phyloP scores from a whole-genome alignment of 768 basidiomycete genomes.

The Phaffia tasmanica region DNA sequence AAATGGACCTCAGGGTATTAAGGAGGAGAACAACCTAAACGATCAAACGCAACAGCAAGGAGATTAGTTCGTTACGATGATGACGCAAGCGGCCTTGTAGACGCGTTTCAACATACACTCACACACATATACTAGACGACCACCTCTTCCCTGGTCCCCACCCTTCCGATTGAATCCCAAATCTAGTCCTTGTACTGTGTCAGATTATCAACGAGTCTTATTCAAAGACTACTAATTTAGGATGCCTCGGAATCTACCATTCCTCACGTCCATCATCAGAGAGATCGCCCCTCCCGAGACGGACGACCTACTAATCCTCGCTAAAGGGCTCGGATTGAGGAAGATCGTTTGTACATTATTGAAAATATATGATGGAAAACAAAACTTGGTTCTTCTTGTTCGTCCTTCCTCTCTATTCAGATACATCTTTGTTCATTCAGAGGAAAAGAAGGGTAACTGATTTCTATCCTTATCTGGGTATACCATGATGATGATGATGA shows the following conservation, averaged over 20 bases:
- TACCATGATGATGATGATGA: not conserved
- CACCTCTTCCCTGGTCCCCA: too few species aligned
- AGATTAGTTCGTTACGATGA: too few species aligned
- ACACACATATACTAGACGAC: too few species aligned
- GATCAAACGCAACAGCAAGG: too few species aligned
- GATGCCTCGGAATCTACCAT: not conserved
- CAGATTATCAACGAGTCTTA: too few species aligned
- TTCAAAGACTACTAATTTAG: too few species aligned
- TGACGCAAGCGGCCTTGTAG: too few species aligned
- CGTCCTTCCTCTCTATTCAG: slow-evolving; percentile 38
- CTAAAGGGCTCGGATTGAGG: slow-evolving; percentile 80
- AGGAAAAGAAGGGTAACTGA: slow-evolving; percentile 43
- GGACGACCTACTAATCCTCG: slow-evolving; percentile 53
- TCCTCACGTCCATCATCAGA: slow-evolving; percentile 33
- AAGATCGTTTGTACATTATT: slow-evolving; percentile 72
- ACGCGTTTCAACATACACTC: too few species aligned
- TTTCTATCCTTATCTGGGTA: not conserved
- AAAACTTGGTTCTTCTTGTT: slow-evolving; percentile 65
- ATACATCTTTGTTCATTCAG: not conserved
- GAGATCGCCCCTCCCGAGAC: slow-evolving; percentile 38
- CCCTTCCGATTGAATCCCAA: too few species aligned
- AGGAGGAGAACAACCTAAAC: too few species aligned
- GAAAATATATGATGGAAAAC: slow-evolving; percentile 81
- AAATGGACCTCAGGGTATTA: too few species aligned
- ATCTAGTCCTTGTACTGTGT: too few species aligned